phyloP scores from a whole-genome alignment of 2,329 filamentous ascomycete species.

The Phaeomoniella chlamydospora region DNA sequence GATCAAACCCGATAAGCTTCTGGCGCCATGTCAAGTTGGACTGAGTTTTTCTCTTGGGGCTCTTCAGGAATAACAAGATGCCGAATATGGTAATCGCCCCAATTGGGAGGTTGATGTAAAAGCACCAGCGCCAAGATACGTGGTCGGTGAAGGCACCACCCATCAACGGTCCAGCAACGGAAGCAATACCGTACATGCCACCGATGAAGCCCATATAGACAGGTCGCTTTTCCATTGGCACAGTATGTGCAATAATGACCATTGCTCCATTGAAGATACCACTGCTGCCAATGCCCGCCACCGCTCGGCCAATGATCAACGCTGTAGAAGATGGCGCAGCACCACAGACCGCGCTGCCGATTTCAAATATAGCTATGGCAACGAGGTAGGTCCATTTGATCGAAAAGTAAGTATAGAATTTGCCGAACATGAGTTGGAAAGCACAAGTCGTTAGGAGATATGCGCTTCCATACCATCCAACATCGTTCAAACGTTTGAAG shows the following conservation, averaged over 20 bases:
- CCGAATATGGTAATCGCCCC: conserved; percentile 19
- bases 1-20: conserved; percentile 14
- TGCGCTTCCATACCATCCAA: conserved; percentile 14
- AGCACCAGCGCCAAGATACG: conserved; percentile 29
- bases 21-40: conserved; percentile 9
- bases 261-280: conserved; percentile 14
- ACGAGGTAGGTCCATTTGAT: conserved; percentile 13
- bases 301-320: conserved; percentile 15
- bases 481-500: conserved; percentile 14
- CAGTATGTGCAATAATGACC: conserved; percentile 12
- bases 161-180: conserved; percentile 24
- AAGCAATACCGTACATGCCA: conserved; percentile 42
- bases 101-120: conserved; percentile 26
- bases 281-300: conserved; percentile 14
- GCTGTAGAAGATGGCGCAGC: conserved; percentile 11
- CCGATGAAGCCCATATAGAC: conserved; percentile 28
- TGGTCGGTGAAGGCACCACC: conserved; percentile 30
- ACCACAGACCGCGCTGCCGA: conserved; percentile 14
- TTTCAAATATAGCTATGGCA: conserved; percentile 11
- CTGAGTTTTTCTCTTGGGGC: conserved; percentile 14
- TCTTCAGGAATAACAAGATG: conserved; percentile 16
- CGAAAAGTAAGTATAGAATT: conserved; percentile 14
- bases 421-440: conserved; percentile 13
- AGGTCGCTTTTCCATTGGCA: conserved; percentile 10
- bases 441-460: conserved; percentile 14